Evolutionary conservation across 257 asterid species (phyloP).

Genomic region (Capsicum chinense): DNA sequence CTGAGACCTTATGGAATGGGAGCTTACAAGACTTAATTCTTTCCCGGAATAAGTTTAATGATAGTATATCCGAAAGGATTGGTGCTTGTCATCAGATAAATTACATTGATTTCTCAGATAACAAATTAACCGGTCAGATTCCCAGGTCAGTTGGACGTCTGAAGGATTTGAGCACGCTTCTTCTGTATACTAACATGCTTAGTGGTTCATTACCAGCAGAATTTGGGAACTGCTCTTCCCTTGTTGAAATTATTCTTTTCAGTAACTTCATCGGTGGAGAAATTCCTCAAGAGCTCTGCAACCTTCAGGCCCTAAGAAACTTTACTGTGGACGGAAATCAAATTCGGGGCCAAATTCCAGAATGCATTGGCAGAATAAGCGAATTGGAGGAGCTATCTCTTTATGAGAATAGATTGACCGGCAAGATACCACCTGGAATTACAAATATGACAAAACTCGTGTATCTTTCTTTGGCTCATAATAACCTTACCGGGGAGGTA

Average conservation of each 20-base stretch:
- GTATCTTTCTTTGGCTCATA: slow-evolving; percentile 44
- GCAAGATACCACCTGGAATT: slow-evolving; percentile 48
- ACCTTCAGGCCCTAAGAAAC: slow-evolving; percentile 39
- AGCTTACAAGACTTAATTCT: slow-evolving; percentile 40
- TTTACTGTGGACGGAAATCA: slow-evolving; percentile 36
- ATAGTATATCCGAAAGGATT: slow-evolving; percentile 46
- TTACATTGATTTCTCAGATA: slow-evolving; percentile 43
- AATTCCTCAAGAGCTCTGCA: slow-evolving; percentile 49
- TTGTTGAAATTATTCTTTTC: slow-evolving; percentile 35
- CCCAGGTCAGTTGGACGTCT: slow-evolving; percentile 48
- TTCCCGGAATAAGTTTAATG: slow-evolving; percentile 43
- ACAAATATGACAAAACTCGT: slow-evolving; percentile 40
- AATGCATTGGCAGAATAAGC: slow-evolving; percentile 46
- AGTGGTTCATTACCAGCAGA: slow-evolving; percentile 44
- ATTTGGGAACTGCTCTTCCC: slow-evolving; percentile 45
- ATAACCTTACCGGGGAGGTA: slow-evolving; percentile 44
- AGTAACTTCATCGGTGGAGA: slow-evolving; percentile 43
- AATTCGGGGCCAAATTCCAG: slow-evolving; percentile 47
- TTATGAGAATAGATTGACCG: slow-evolving; percentile 42
- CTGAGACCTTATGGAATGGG: slow-evolving; percentile 46
- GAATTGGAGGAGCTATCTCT: slow-evolving; percentile 39
- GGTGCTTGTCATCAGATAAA: slow-evolving; percentile 32
- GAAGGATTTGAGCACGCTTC: slow-evolving; percentile 34
- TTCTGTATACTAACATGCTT: slow-evolving; percentile 38
- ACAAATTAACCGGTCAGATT: slow-evolving; percentile 48